Evolutionary conservation across 495 filamentous ascomycete genomes (phyloP).

Genomic region (Tuber indicum): DNA sequence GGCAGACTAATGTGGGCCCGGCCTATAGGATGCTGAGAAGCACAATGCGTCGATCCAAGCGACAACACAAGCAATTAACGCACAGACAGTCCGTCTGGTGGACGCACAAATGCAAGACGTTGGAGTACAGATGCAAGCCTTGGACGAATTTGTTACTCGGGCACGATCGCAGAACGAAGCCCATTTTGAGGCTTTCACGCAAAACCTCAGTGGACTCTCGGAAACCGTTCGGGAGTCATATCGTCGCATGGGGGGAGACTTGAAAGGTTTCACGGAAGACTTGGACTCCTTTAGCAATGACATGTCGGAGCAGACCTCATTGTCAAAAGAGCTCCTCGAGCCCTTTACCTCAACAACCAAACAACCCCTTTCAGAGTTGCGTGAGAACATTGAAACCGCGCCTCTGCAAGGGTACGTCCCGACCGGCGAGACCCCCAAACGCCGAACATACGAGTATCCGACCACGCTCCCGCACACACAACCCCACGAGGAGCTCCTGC

Average conservation of each 20-base stretch:
- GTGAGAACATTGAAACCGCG: conserved; percentile 55
- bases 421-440: conserved; percentile 81
- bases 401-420: conserved; percentile 68
- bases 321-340: conserved; percentile 52
- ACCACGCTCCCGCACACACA: conserved; percentile 69
- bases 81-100: conserved; percentile 85
- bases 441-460: conserved; percentile 67
- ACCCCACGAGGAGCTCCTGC: conserved; percentile 60
- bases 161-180: conserved; percentile 72
- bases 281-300: conserved; percentile 59
- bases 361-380: conserved; percentile 62
- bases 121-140: conserved; percentile 72
- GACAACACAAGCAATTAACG: conserved; percentile 78
- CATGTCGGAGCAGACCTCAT: conserved; percentile 51
- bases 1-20: conserved; percentile 39
- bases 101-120: conserved; percentile 82
- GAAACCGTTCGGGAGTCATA: conserved; percentile 65
- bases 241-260: conserved; percentile 57
- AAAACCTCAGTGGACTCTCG: conserved; percentile 49
- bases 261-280: conserved; percentile 56
- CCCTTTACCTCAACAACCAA: conserved; percentile 57
- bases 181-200: conserved; percentile 55
- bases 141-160: conserved; percentile 83
- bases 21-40: conserved; percentile 60
- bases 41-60: conserved; percentile 72